Conservation (phyloP, 345 rosid genomes). For the Toxicodendron radicans region DNA sequence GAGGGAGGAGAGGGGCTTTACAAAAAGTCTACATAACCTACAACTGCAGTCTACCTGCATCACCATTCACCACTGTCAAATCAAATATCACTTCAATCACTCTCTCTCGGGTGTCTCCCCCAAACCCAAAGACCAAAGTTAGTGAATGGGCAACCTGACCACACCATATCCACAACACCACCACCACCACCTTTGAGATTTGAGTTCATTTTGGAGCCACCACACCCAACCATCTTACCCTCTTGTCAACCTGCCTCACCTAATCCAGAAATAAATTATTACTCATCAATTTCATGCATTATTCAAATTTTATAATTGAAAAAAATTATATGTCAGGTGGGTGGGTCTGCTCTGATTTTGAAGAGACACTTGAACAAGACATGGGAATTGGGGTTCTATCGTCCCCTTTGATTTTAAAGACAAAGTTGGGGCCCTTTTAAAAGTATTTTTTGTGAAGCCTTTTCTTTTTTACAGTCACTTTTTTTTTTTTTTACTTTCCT, state of each 20-base stretch:
- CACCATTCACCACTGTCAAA: slow-evolving; percentile 40
- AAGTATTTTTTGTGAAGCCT: not conserved
- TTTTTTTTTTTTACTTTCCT: not conserved
- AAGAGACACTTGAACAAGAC: slow-evolving; percentile 23
- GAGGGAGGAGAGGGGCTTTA: not conserved
- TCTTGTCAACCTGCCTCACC: slow-evolving; percentile 16
- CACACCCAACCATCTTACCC: not conserved
- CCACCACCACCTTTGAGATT: slow-evolving; percentile 7
- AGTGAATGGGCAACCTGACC: slow-evolving; percentile 32
- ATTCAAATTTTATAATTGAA: too few species aligned
- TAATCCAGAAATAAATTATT: slow-evolving; percentile 3
- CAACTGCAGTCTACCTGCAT: not conserved
- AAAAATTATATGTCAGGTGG: not conserved
- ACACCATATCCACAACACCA: not conserved
- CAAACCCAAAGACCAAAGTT: slow-evolving; percentile 16
- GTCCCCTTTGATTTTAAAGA: not conserved
- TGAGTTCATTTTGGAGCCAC: slow-evolving; percentile 19
- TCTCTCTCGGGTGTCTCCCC: slow-evolving; percentile 3
- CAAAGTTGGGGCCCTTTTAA: not conserved
- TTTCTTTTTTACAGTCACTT: not conserved
- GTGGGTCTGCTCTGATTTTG: not conserved
- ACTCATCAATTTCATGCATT: not conserved
- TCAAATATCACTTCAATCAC: slow-evolving; percentile 39
- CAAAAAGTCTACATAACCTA: not conserved
- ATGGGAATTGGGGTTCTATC: slow-evolving; percentile 11